Evolutionary conservation across 2,329 filamentous ascomycete species (phyloP).

Genomic region (Monilinia fructigena): DNA sequence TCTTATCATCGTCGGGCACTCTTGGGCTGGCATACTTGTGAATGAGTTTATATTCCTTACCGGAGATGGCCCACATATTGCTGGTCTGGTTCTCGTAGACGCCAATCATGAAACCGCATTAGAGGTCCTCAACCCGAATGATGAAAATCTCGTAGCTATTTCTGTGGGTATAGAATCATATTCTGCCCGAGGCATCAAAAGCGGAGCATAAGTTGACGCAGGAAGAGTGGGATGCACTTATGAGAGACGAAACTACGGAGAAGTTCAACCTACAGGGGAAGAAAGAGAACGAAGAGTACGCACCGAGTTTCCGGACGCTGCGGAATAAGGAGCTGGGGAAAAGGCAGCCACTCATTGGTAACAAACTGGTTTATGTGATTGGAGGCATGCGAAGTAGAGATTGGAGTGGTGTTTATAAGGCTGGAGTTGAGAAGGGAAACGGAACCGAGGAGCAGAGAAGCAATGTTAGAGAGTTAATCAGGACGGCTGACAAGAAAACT

Average conservation of each 20-base stretch:
- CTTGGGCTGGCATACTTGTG: conserved; percentile 27
- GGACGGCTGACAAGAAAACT: conserved; percentile 36
- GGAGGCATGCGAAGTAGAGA: not conserved
- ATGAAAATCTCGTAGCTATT: conserved; percentile 21
- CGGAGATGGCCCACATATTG: conserved; percentile 21
- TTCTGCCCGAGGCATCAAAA: conserved; percentile 1
- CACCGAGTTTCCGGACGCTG: conserved; percentile 36
- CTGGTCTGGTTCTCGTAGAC: conserved; percentile 32
- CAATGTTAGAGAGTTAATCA: conserved; percentile 36
- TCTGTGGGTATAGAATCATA: conserved; percentile 18
- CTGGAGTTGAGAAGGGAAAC: conserved; percentile 40
- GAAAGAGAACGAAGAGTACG: conserved; percentile 24
- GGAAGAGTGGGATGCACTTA: conserved; percentile 27
- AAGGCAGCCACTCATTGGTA: conserved; percentile 35
- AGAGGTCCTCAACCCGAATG: conserved; percentile 24
- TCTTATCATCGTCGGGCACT: conserved; percentile 30
- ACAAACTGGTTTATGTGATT: conserved; percentile 31
- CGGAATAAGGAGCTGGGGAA: conserved; percentile 36
- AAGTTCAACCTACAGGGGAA: conserved; percentile 23
- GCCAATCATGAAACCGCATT: conserved; percentile 29
- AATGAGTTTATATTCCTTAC: conserved; percentile 26
- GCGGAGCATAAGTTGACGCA: conserved; percentile 25
- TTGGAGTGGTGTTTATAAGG: conserved; percentile 36
- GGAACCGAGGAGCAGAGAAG: conserved; percentile 40
- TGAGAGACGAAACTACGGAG: conserved; percentile 25